Base-by-base conservation (phyloP, 257 asterid genomes). In the Nicotiana noctiflora region DNA sequence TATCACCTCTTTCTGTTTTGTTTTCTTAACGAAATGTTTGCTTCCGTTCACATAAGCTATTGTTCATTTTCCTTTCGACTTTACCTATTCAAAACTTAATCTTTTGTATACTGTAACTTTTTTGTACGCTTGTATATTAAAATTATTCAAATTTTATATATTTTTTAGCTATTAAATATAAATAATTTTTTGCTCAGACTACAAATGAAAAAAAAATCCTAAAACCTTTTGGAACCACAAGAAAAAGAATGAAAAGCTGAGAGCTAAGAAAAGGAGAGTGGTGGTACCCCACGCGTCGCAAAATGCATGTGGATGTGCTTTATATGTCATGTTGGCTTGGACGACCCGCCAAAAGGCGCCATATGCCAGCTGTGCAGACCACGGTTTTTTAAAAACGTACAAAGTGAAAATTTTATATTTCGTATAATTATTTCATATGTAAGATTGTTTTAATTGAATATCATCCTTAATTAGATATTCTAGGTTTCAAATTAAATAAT, bases 301-400 rank as follows among this genome's bases (percentile, higher is more conserved):
- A 23, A 12, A 60, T 31, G 85, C 86, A 86, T 80, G 85, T 88
- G 89, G 81, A 15, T 10, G 81, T 84, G 82, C 60, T 80, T 62
- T 72, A 40, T 18, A 6, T 25, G 74, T 64, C 21, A 64, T 8
- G 25, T 78, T 65, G 79, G 79, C 53, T 79, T 72, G 44, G 19
- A 57, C 63, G 75, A 82, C 81, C 84, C 56, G 67, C 84, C 80
- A 51, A 85, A 80, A 64, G 52, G 81, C 80, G 82, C 86, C 85
- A 80, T 89, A 1, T 0, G 5, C 79, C 88, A 89, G 89, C 92
- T 85, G 86, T 86, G 66, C 60, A 49, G 63, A 25, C 44, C 12
- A 67, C 44, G n/a, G 1, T 52, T 9, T 5, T 55, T 17, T 17
- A 1, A 5, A 5, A 17, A 55, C n/a, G n/a, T 6, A 17, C 6